Evolutionary conservation across 495 filamentous ascomycete genomes (phyloP), one percentile per base, ranked within the genome.

Genomic region (Trichoderma virens): DNA sequence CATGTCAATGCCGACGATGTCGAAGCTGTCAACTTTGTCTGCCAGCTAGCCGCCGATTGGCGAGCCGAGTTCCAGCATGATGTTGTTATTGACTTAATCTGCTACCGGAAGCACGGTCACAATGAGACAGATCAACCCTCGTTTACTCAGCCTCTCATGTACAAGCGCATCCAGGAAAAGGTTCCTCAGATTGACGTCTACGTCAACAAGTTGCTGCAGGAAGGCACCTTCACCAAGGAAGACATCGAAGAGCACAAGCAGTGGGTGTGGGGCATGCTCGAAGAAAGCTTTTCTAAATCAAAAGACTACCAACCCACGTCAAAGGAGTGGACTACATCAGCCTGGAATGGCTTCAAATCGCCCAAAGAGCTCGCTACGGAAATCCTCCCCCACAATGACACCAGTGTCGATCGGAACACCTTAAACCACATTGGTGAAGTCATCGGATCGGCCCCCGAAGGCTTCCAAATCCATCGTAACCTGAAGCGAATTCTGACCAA

Each of bases 61-160:
- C 92, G 94, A 69, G 94, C 94, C 61, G 86, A 96, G 79, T 98
- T 97, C 85, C 96, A 94, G 82, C 87, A 88, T 70, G 94, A 98
- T 72, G 93, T 97, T 64, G 92, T 98, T 68, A 90, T 98, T 73
- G 94, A 98, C 77, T 87, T 98, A 65, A 91, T 98, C 70, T 98
- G 94, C 85, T 98, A 98, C 83, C 88, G 94, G 69, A 98, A 98
- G 80, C 87, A 97, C 77, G 94, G 94, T 62, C 94, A 98, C 86
- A 98, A 98, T 79, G 94, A 98, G 82, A 98, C 94, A 16, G 94
- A 98, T 71, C 94, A 98, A 80, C 94, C 94, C 20, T 96, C 93
- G 35, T 98, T 98, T 84, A 98, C 94, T n/a, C 94, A 98, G 78
- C 94, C 94, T 41, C 78, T 96, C 65, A 98, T 98, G 94, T 98